Base-by-base conservation (phyloP, 768 basidiomycete species). In the Mycena metata region DNA sequence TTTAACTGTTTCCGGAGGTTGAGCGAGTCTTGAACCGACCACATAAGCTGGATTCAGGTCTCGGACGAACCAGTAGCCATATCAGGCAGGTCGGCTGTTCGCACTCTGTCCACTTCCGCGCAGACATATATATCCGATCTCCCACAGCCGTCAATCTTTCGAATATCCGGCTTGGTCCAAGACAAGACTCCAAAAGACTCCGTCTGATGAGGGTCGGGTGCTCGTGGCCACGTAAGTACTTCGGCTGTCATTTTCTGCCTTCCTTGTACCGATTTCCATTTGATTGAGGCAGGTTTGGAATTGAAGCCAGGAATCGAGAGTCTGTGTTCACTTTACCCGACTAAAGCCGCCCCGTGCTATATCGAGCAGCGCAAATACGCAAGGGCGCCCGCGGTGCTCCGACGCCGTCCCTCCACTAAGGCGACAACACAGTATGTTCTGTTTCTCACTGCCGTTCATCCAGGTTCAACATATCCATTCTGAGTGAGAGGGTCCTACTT, bases 231-330 rank as follows among this genome's bases (percentile, higher is more conserved):
- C 81, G 93, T 95, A 84, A 80, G 91, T 81, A 60, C 73, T 72
- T 69, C 72, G 50, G 33, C 73, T 68, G 60, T 64, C 70, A 70
- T 64, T 70, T 72, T 74, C 59, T 35, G 54, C 70, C 63, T 73
- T 71, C 69, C 67, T 75, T 59, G 64, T 61, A 33, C 58, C 15
- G 60, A 67, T 56, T 63, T 67, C 60, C 61, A 59, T 78, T 51
- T 96, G 72, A 87, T 95, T 73, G 93, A 95, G 80, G 92, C 93
- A 71, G 93, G 92, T 52, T 76, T 93, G 68, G 92, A 94, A 80
- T 77, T 82, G 69, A 89, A 91, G 74, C 92, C 91, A 51, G 85
- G 83, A 72, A 83, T 88, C 75, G 88, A 94, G 83, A 89, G 94
- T 95, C 74, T 81, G 72, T 78, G n/a, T n/a, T n/a, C n/a, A n/a